phyloP scores from a whole-genome alignment of 2,329 filamentous ascomycete genomes.

The Botrytis cinerea region DNA sequence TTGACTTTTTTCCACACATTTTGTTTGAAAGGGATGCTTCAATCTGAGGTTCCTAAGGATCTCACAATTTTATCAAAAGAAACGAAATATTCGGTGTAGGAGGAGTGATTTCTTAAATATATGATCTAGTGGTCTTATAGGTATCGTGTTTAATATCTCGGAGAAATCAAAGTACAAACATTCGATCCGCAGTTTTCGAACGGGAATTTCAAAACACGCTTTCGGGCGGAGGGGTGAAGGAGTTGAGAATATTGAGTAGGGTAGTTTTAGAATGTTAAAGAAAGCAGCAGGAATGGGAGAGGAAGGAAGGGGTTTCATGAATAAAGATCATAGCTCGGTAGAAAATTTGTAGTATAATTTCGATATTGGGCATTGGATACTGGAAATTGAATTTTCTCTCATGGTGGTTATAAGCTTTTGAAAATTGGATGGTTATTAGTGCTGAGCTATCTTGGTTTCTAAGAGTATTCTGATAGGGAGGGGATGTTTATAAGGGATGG shows the following conservation, averaged over 20 bases:
- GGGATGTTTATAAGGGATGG: too few species aligned
- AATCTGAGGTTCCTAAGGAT: neutral
- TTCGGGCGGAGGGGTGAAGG: neutral
- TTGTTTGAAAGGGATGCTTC: neutral
- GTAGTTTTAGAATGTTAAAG: neutral
- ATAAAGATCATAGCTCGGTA: neutral
- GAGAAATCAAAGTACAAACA: neutral
- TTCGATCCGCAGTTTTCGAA: rapidly evolving
- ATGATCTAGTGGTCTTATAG: neutral
- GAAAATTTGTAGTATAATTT: neutral
- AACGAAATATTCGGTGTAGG: neutral
- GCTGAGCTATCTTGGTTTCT: neutral
- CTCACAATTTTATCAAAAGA: neutral
- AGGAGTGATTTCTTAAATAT: neutral
- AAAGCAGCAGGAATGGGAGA: neutral
- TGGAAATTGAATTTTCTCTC: neutral
- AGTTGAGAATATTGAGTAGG: neutral
- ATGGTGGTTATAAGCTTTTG: neutral
- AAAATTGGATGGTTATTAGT: neutral
- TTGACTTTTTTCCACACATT: neutral
- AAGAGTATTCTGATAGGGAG: neutral
- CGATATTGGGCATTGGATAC: neutral
- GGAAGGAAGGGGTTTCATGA: too few species aligned
- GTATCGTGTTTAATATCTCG: neutral
- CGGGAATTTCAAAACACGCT: neutral